Base-by-base conservation (phyloP, 306 rosid species). In the Cucumis hystrix region DNA sequence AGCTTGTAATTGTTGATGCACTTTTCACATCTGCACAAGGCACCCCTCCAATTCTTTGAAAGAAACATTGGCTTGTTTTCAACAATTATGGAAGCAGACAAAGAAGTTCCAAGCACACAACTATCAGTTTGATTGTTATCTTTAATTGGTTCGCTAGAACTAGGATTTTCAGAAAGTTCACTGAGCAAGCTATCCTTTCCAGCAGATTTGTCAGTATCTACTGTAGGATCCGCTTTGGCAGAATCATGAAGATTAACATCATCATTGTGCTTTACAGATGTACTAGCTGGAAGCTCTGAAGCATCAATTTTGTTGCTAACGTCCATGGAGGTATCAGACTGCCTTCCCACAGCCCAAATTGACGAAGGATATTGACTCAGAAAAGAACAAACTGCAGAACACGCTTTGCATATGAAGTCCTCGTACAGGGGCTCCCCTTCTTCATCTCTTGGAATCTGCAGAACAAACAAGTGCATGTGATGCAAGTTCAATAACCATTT, bases 351-450 rank as follows among this genome's bases (percentile, higher is more conserved):
- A 11, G 83, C 88, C 92, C 86, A 79, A 62, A 89, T 85, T 64
- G 72, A 68, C 79, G 78, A 87, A 79, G 91, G 95, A 83, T 96
- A 96, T n/a, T 86, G 74, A 40, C 84, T 86, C 72, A 96, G 62
- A 74, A 96, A 92, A 67, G 84, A 88, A 80, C 93, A 91, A 60
- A 85, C 81, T 61, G 74, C 90, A 10, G 99, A 96, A 89, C 99
- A 96, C 56, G 88, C 82, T 79, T 75, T 75, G 52, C 99, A 96
- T 77, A 92, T 89, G 74, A 92, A 89, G 43, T 96, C 99, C 78
- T 91, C 98, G 61, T 92, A 92, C 40, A 86, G 78, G 55, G 96
- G 99, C 84, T 91, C 99, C 10, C 93, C 99, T 83, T 96, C 99
- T 41, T 91, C 98, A 25, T 91, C 99, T 85, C 93, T 89, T 73